phyloP scores from a whole-genome alignment of 2,329 filamentous ascomycete genomes.

The Pleurostoma richardsiae region DNA sequence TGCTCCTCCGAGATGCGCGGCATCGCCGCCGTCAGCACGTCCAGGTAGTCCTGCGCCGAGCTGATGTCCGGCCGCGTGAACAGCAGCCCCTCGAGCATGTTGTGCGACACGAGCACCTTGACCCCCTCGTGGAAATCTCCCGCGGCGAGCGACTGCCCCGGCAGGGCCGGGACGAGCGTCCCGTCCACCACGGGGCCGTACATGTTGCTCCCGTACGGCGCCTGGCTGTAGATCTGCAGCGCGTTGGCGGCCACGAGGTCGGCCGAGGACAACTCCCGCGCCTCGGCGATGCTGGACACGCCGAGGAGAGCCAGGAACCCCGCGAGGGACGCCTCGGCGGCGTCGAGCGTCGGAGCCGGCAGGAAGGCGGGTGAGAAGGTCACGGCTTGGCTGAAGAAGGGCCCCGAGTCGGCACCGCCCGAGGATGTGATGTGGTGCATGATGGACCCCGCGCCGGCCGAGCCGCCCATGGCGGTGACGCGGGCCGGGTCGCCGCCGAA shows the following conservation, averaged over 20 bases:
- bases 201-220: slow-evolving; percentile 1
- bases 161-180: slow-evolving; percentile 1
- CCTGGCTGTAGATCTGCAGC: slow-evolving; percentile 1
- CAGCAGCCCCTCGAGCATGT: slow-evolving; percentile 4
- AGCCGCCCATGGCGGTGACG: slow-evolving; percentile 41
- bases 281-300: slow-evolving; percentile 1
- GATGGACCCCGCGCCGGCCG: slow-evolving; percentile 28
- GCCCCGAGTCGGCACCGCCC: slow-evolving; percentile 2
- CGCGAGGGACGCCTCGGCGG: slow-evolving; percentile 3
- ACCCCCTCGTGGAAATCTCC: slow-evolving; percentile 4
- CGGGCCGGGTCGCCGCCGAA: slow-evolving; percentile 36
- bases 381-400: slow-evolving; percentile 5
- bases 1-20: neutral
- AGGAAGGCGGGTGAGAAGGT: slow-evolving; percentile 5
- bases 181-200: slow-evolving; percentile 5
- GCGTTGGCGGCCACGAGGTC: slow-evolving; percentile 5
- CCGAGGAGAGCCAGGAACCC: slow-evolving; percentile 1
- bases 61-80: slow-evolving; percentile 3
- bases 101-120: slow-evolving; percentile 6
- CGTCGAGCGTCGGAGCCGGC: slow-evolving; percentile 1
- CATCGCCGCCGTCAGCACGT: slow-evolving; percentile 3
- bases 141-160: slow-evolving; percentile 2
- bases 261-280: neutral
- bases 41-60: slow-evolving; percentile 3
- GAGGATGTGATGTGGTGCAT: slow-evolving; percentile 5